A percentile compares a stretch with the other conserved stretches of the same genome.
Conservation (phyloP, 2,329 filamentous ascomycete genomes). For the Fusarium foetens region DNA sequence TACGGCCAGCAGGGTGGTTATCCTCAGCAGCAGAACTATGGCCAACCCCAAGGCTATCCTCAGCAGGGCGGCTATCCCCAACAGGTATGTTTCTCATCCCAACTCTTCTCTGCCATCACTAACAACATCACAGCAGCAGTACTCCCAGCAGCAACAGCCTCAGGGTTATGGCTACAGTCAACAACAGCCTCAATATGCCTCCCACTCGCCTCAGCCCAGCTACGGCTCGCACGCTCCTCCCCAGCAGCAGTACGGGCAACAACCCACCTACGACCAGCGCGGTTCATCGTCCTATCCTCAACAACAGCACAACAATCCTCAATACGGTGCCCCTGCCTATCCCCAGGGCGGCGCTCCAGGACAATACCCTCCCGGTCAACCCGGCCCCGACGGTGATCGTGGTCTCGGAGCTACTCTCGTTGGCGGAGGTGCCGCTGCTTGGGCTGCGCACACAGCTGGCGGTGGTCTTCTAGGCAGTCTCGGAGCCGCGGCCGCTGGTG, state of each 20-base stretch:
- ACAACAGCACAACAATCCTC: conserved; percentile 41
- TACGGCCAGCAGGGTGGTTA: conserved; percentile 40
- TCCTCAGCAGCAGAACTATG: conserved; percentile 39
- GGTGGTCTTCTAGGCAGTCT: conserved; percentile 62
- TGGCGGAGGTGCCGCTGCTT: conserved; percentile 65
- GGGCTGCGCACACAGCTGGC: conserved; percentile 63
- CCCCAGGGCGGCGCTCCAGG: conserved; percentile 42
- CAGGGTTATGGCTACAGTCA: conserved; percentile 34
- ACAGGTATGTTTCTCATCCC: conserved; percentile 39
- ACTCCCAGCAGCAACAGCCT: conserved; percentile 37
- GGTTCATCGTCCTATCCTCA: conserved; percentile 32
- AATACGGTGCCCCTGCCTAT: conserved; percentile 38
- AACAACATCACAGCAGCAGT: conserved; percentile 35
- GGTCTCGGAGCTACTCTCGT: conserved; percentile 65
- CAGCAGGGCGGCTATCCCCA: conserved; percentile 38
- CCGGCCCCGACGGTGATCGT: conserved; percentile 58
- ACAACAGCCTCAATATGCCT: conserved; percentile 37
- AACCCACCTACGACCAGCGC: conserved; percentile 36
- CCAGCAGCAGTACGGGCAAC: conserved; percentile 38
- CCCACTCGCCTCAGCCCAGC: conserved; percentile 41
- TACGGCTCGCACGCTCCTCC: conserved; percentile 42
- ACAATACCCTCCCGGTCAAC: conserved; percentile 41
- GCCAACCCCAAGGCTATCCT: conserved; percentile 34
- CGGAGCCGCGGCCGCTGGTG: conserved; percentile 62
- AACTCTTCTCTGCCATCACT: background rate